phyloP scores from a whole-genome alignment of 1,284 basidiomycete species.

The Sanguinoderma infundibulare region DNA sequence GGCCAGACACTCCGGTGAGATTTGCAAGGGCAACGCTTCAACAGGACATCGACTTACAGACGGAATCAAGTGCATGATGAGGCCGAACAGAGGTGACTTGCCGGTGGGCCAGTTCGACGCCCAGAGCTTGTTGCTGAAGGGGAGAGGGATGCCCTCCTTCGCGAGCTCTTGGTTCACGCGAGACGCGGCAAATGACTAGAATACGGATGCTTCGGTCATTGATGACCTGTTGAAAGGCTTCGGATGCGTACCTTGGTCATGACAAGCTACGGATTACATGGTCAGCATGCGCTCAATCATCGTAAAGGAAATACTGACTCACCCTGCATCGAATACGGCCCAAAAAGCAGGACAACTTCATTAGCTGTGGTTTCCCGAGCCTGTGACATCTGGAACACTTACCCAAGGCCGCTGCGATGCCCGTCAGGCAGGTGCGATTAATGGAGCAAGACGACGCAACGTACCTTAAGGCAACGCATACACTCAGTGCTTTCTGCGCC shows the following conservation, averaged over 20 bases:
- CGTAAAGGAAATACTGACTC: constrained; percentile 48
- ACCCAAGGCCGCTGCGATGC: constrained; percentile 31
- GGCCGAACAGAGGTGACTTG: constrained; percentile 61
- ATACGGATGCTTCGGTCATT: not conserved
- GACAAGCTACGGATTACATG: constrained; percentile 26
- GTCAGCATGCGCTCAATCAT: not conserved
- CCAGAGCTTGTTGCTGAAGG: constrained; percentile 65
- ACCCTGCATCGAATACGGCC: constrained; percentile 6
- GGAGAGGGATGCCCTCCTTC: constrained; percentile 57
- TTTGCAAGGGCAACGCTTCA: no score
- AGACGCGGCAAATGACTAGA: constrained; percentile 33
- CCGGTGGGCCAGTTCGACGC: constrained; percentile 70
- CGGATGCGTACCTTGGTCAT: constrained; percentile 34
- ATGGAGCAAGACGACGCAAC: not conserved
- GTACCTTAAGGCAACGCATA: constrained; percentile 57
- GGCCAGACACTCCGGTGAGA: no score
- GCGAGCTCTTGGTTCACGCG: constrained; percentile 40
- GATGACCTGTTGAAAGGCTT: not conserved
- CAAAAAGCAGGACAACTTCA: no score
- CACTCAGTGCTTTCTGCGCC: constrained; percentile 65
- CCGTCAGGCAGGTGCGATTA: not conserved
- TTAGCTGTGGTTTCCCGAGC: not conserved
- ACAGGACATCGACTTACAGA: constrained; percentile 49
- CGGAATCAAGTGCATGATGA: constrained; percentile 60
- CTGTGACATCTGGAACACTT: no score